Base-by-base conservation (phyloP, 768 basidiomycete species). In the Boletus pseudopeckii region DNA sequence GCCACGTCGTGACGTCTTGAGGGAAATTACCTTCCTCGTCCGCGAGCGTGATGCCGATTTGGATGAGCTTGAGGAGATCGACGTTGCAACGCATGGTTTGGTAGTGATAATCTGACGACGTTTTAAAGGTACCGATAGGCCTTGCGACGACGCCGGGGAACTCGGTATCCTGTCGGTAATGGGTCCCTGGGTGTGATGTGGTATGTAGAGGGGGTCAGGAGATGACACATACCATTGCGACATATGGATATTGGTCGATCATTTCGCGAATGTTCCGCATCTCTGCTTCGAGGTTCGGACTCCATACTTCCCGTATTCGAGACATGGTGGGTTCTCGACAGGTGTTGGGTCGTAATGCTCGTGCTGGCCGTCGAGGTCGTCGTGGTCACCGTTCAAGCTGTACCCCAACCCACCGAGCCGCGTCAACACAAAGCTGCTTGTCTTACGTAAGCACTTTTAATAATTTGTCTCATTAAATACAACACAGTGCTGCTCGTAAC, bases 61-160 rank as follows among this genome's bases (percentile, higher is more conserved):
- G 97, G 47, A 99, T 98, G 73, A 98, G 90, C 76, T 92, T 93
- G 61, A 99, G 80, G 45, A 98, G 77, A 79, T 99, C 97, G 64
- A 98, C 97, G 72, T 99, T 99, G 76, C 95, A 97, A 56, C 97
- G 87, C 90, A 99, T 96, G 2, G 97, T 99, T 72, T 99, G 97
- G 72, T 98, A 99, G 73, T 98, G 96, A 67, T 98, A 98, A 73
- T 99, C 97, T 20, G 93, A 93, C 11, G 93, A 92, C 0, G 94
- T 95, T 71, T 92, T 93, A 79, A 98, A 98, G 33, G 85, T 78
- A 6, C 97, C 97, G 64, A 99, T 96, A 3, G 97, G 97, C 18
- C 97, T 83, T 4, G 96, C 97, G 51, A 99, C 97, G 40, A 98
- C 94, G 9, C 97, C 97, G 33, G 97, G 97, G 71, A 98, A 98